A percentile compares a stretch with the other conserved stretches of the same genome.
These are phyloP conservation scores for Sclerotinia glacialis DNA, from an alignment of 2,329 filamentous ascomycete species.

Conservation along the genomic window DNA sequence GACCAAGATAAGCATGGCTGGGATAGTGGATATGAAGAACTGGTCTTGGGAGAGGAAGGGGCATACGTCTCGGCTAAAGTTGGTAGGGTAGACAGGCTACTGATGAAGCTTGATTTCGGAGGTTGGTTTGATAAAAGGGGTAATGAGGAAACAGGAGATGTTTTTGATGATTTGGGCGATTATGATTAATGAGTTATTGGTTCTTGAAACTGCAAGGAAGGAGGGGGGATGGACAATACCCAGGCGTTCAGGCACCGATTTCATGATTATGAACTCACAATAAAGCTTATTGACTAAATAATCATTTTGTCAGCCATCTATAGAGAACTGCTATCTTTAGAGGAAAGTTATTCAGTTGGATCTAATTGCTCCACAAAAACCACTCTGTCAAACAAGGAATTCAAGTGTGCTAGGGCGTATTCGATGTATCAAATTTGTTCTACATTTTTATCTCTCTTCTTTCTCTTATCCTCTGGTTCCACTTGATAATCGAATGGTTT, in stretches of 20 bases:
- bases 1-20: conserved; percentile 42
- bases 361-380: not conserved
- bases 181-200: conserved; percentile 18
- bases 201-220: not conserved
- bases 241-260: not conserved
- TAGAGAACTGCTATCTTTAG: not conserved
- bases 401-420: not conserved
- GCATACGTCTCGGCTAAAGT: conserved; percentile 68
- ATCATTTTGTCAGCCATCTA: not conserved
- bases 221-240: not conserved
- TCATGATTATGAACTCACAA: not conserved
- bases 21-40: conserved; percentile 40
- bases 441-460: not conserved
- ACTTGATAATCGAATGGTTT: not conserved
- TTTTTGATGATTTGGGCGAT: conserved; percentile 31
- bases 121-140: conserved; percentile 38
- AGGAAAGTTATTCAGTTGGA: not conserved
- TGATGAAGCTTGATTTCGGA: conserved; percentile 80
- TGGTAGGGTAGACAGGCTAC: conserved; percentile 75
- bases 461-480: too few species aligned
- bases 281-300: not conserved
- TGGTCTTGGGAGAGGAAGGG: conserved; percentile 44
- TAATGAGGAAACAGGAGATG: conserved; percentile 27
- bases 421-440: not conserved
- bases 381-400: not conserved